Evolutionary conservation across 345 rosid species (phyloP).

Genomic region (Acer saccharum): DNA sequence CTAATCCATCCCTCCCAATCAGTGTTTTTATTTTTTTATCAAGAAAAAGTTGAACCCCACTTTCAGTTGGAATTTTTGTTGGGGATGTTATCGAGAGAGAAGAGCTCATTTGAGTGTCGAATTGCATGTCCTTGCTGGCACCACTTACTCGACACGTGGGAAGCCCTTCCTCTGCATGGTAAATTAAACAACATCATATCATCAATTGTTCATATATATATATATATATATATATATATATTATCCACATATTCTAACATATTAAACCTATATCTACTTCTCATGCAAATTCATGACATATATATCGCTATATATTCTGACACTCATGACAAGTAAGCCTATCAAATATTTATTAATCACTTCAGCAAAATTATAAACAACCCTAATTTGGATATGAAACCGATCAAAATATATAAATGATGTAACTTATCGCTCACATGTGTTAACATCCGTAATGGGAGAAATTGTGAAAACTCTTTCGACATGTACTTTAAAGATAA

Average conservation of each 20-base stretch:
- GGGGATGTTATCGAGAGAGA: background rate
- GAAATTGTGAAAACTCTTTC: too few relatives aligned
- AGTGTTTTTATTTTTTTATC: background rate
- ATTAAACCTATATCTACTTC: too few relatives aligned
- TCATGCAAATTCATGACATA: background rate
- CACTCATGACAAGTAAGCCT: too few relatives aligned
- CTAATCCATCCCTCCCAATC: background rate
- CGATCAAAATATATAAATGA: too few relatives aligned
- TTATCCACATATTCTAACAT: too few relatives aligned
- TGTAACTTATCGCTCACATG: too few relatives aligned
- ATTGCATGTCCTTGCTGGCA: background rate
- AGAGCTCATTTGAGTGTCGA: slow-evolving; percentile 2
- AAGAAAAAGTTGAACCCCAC: background rate
- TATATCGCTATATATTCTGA: too few relatives aligned
- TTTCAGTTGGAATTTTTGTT: slow-evolving; percentile 4
- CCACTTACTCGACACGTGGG: background rate
- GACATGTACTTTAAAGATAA: too few relatives aligned
- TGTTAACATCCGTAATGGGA: too few relatives aligned
- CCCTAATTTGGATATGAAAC: too few relatives aligned
- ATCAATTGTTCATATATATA: too few relatives aligned
- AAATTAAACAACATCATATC: background rate
- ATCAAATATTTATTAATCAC: background rate
- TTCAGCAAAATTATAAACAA: background rate
- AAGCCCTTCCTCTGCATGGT: background rate
- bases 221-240: too few relatives aligned